Base-by-base conservation (phyloP, 192 early-diverging fungal species). In the Paraglomus brasilianum region DNA sequence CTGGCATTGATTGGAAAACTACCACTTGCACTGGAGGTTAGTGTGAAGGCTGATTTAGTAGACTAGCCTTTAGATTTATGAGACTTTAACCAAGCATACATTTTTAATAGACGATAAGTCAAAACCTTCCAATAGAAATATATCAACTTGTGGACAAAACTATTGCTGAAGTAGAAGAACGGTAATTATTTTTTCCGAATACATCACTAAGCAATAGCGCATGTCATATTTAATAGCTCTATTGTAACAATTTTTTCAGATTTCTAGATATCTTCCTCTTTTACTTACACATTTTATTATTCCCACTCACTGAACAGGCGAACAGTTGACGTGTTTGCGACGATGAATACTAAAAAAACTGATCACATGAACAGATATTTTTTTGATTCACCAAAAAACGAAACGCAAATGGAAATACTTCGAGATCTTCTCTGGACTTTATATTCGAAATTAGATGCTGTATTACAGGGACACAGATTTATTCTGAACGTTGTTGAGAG, bases 361-460 rank as follows among this genome's bases (percentile, higher is more conserved):
- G 76, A 80, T 46, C 60, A 74, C 24, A 70, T 71, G 3, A 77
- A 82, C 17, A 78, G 81, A 47, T 86, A 88, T 62, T 77, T 75
- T 15, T 68, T 82, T 52, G 82, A 81, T 39, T 72, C 75, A 11
- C 74, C 82, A 5, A 79, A 83, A 52, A 80, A 81, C 6, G 83
- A 85, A 30, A 77, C 77, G 1, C 81, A 87, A 56, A 85, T 86
- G 39, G 91, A 93, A 72, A 83, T 90, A 42, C 60, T 93, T 60
- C 84, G 82, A 64, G 91, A 93, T 67, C 79, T 91, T 73, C 78
- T 90, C 10, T 87, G 90, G 77, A 90, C 89, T 0, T 66, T 91
- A 53, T 93, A 87, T 78, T 90, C 88, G 1, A 88, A 91, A 58
- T 62, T 93, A 11, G 88, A 89, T 62, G 83, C 89, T 4, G 88